Evolutionary conservation across 2,329 filamentous ascomycete genomes (phyloP), one percentile per base, ranked within the genome.

Genomic region (Alternaria dauci): DNA sequence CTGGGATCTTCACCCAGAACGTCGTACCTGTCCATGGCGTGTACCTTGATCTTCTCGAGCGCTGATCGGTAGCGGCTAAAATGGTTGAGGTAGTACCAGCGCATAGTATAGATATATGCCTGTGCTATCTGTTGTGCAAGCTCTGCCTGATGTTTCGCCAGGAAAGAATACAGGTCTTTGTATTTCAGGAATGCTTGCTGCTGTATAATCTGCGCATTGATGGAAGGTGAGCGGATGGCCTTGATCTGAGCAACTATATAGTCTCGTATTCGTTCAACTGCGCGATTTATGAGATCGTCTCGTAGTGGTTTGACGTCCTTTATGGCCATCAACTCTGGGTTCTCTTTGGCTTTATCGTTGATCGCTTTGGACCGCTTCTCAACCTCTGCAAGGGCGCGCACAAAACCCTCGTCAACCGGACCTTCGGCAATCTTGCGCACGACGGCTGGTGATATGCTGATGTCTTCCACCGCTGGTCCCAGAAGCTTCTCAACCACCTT

Each of bases 41-140:
- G 93, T 3, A 98, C 79, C 72, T 91, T 94, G 61, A 99, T 85
- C 77, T 93, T 96, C 56, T 91, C 89, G 6, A 99, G 83, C 0
- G 95, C 89, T 69, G 89, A 89, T 65, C 91, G 88, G 77, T 99
- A 99, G 34, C 94, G 89, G 4, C 87, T 89, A 75, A 99, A 99
- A 76, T 97, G 92, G 67, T 91, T 95, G 54, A 91, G 81, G 76
- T 98, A 98, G 75, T 99, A 99, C 95, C 95, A 99, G 54, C 93
- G 88, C 93, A 99, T 99, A 0, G 96, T 99, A 77, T 97, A 97
- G 81, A 96, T 90, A 73, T 99, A 99, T 4, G 96, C 95, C 76
- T 93, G 91, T 8, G 89, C 89, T 66, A 99, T 96, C 78, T 99
- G 92, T 54, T 94, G 90, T 8, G 92, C 93, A 6, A 99, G 87